Conservation (phyloP, 1,284 basidiomycete genomes). For the Ganoderma lingzhi region DNA sequence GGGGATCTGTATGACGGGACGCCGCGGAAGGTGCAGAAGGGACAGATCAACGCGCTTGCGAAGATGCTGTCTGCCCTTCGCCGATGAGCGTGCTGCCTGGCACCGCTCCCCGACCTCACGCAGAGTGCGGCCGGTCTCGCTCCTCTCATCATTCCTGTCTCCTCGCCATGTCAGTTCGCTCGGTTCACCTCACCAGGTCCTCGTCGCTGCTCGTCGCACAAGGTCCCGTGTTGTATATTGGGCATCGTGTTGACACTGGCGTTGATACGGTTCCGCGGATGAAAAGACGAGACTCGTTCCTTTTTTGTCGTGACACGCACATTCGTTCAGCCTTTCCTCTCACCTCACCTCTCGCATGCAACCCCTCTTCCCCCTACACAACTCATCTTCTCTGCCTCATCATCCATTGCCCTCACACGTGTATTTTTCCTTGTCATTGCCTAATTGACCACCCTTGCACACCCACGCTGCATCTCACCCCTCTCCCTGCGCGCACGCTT, state of each 20-base stretch:
- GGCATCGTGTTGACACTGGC: conserved; percentile 27
- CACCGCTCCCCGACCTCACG: conserved; percentile 17
- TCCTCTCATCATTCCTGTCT: background rate
- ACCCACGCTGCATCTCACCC: conserved; percentile 15
- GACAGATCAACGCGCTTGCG: conserved; percentile 83
- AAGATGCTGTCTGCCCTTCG: conserved; percentile 85
- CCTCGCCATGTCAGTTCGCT: conserved; percentile 10
- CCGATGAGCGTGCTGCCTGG: conserved; percentile 50
- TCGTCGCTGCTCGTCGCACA: conserved; percentile 24
- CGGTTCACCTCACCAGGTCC: conserved; percentile 8
- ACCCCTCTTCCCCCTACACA: conserved; percentile 11
- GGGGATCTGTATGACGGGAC: conserved; percentile 35
- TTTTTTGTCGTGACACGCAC: conserved; percentile 32
- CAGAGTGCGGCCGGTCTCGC: conserved; percentile 18
- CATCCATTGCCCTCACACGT: conserved; percentile 20
- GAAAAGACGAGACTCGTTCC: conserved; percentile 25
- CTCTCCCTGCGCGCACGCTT: background rate
- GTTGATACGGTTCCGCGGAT: conserved; percentile 25
- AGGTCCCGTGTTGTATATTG: conserved; percentile 20
- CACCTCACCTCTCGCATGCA: conserved; percentile 13
- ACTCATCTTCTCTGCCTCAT: conserved; percentile 9
- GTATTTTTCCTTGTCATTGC: conserved; percentile 21
- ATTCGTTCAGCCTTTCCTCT: conserved; percentile 23
- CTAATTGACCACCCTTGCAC: conserved; percentile 20
- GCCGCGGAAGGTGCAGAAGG: conserved; percentile 84